Conservation (phyloP, 139 green algal species). For the Tetraselmis striata region DNA sequence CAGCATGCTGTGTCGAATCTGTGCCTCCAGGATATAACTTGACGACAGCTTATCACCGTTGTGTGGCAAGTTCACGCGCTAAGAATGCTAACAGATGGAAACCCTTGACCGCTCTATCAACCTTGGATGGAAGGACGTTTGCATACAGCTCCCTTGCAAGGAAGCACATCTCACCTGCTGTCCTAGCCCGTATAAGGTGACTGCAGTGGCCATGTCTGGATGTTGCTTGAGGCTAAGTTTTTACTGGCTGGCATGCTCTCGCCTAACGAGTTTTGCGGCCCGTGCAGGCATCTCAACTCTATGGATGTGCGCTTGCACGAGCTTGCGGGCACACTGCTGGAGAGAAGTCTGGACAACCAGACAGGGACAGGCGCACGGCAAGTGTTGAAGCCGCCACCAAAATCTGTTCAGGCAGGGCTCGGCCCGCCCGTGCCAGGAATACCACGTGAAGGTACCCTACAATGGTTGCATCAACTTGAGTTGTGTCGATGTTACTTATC, state of each 20-base stretch:
- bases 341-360: background rate
- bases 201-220: background rate
- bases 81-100: slow-evolving; percentile 12
- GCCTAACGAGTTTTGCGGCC: background rate
- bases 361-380: background rate
- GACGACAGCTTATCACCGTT: background rate
- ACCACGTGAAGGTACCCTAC: background rate
- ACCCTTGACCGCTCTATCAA: background rate
- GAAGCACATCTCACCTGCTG: slow-evolving; percentile 24
- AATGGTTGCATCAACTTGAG: no score
- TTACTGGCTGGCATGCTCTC: background rate
- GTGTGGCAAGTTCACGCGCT: background rate
- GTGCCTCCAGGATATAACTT: background rate
- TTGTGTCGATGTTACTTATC: no score
- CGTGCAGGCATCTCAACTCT: slow-evolving; percentile 22
- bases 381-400: background rate
- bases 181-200: slow-evolving; percentile 36
- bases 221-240: background rate
- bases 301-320: slow-evolving; percentile 33
- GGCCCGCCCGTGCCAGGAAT: background rate
- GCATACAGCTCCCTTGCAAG: slow-evolving; percentile 35
- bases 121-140: background rate
- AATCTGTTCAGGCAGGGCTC: background rate
- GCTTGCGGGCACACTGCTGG: slow-evolving; percentile 20
- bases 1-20: background rate